Conservation (phyloP, 2,329 filamentous ascomycete species). For the Epichloe scottii region DNA sequence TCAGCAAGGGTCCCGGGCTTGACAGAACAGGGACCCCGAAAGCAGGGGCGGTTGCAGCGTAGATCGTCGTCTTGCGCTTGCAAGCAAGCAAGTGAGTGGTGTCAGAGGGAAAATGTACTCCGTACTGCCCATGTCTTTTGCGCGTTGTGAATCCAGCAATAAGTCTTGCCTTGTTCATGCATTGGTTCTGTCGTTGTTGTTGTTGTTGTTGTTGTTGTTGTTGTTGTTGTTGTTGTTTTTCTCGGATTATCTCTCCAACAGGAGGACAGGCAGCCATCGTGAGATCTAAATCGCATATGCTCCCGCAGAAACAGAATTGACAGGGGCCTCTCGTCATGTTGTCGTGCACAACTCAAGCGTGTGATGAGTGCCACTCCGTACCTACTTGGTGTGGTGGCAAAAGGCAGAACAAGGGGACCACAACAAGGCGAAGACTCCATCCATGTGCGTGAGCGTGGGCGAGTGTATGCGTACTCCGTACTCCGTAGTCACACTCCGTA, state of each 20-base stretch:
- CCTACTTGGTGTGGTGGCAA: conserved; percentile 7
- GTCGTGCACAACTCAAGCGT: no score
- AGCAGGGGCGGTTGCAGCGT: not conserved
- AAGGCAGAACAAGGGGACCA: not conserved
- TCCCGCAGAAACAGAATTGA: not conserved
- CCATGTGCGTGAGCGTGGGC: not conserved
- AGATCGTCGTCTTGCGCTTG: not conserved
- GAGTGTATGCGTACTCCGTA: not conserved
- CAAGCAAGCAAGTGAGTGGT: not conserved
- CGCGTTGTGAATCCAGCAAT: not conserved
- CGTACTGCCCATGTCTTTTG: not conserved
- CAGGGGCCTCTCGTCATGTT: not conserved
- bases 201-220: not conserved
- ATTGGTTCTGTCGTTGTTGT: not conserved
- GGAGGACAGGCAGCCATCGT: not conserved
- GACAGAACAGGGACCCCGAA: conserved; percentile 1
- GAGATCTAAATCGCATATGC: not conserved
- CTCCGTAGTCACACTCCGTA: not conserved
- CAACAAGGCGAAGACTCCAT: not conserved
- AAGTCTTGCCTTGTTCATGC: not conserved
- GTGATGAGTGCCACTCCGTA: not conserved
- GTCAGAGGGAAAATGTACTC: not conserved
- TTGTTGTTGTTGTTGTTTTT: not conserved
- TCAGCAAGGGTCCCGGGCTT: not conserved
- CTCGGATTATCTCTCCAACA: not conserved